A percentile compares a stretch with the other conserved stretches of the same genome.
phyloP scores from a whole-genome alignment of 2,329 filamentous ascomycete species.

The Scopulariopsis brevicaulis region DNA sequence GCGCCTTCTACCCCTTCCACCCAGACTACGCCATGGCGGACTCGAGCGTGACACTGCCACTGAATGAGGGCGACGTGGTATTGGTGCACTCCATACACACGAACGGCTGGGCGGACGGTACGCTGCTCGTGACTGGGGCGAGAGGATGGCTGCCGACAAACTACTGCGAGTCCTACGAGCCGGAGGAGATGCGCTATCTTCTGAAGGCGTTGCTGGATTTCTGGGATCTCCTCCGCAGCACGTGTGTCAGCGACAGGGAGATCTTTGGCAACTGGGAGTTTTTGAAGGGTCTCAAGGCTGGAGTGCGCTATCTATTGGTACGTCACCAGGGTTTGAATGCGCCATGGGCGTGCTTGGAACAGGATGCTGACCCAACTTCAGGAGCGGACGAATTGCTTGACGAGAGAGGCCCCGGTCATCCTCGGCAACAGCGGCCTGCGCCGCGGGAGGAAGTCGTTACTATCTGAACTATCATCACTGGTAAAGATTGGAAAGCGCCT shows the following conservation, averaged over 20 bases:
- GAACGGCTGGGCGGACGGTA: slow-evolving; percentile 97
- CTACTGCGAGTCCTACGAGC: slow-evolving; percentile 93
- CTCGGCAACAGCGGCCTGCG: slow-evolving; percentile 66
- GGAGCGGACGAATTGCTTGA: slow-evolving; percentile 84
- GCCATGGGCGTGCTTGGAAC: background rate
- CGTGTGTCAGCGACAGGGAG: slow-evolving; percentile 60
- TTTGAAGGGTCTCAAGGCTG: slow-evolving; percentile 86
- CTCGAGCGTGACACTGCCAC: slow-evolving; percentile 75
- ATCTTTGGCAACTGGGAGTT: slow-evolving; percentile 88
- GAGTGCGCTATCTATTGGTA: slow-evolving; percentile 81
- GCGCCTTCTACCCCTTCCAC: slow-evolving; percentile 88
- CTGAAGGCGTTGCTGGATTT: slow-evolving; percentile 81
- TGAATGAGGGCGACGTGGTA: slow-evolving; percentile 85
- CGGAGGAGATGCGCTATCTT: slow-evolving; percentile 72
- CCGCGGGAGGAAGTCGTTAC: slow-evolving; percentile 70
- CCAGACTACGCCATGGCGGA: slow-evolving; percentile 68
- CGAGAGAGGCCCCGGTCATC: slow-evolving; percentile 65
- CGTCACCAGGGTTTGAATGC: slow-evolving; percentile 21
- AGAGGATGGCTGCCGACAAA: slow-evolving; percentile 96
- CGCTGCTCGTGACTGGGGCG: slow-evolving; percentile 71
- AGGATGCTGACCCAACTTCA: slow-evolving; percentile 19
- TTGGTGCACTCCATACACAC: slow-evolving; percentile 94
- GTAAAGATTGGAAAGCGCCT: slow-evolving; percentile 83
- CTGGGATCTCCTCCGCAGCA: slow-evolving; percentile 79
- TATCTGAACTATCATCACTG: slow-evolving; percentile 80